Evolutionary conservation across 495 filamentous ascomycete species (phyloP).

Genomic region (Penicillium lagena): DNA sequence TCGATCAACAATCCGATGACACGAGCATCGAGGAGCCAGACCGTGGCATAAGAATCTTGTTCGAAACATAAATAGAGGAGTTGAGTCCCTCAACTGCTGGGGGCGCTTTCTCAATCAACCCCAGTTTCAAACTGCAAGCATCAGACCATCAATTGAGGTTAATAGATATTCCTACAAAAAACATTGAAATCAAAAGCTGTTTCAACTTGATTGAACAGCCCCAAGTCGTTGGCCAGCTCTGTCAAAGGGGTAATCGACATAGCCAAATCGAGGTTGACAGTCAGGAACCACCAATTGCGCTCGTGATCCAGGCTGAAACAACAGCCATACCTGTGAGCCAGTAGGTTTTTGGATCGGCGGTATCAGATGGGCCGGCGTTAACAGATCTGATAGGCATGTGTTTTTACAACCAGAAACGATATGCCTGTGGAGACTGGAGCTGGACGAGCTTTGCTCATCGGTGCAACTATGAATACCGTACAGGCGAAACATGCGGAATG

Average conservation of each 20-base stretch:
- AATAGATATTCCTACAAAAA: conserved; percentile 18
- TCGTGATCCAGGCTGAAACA: conserved; percentile 29
- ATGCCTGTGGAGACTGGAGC: conserved; percentile 81
- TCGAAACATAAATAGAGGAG: conserved; percentile 43
- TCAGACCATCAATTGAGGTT: conserved; percentile 11
- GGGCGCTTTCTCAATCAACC: conserved; percentile 22
- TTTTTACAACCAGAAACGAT: conserved; percentile 53
- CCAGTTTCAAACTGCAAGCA: conserved; percentile 30
- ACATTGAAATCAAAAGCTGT: conserved; percentile 17
- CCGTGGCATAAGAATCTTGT: conserved; percentile 22
- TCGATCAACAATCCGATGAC: conserved; percentile 31
- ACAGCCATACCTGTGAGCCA: conserved; percentile 20
- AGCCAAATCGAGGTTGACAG: neutral
- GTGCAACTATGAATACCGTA: conserved; percentile 94
- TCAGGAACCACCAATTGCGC: conserved; percentile 26
- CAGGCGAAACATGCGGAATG: conserved; percentile 96
- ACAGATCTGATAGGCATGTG: conserved; percentile 45
- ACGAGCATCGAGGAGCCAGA: conserved; percentile 13
- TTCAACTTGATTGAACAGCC: conserved; percentile 20
- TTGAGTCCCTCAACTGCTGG: conserved; percentile 20
- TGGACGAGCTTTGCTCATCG: conserved; percentile 94
- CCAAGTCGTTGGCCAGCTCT: conserved; percentile 14
- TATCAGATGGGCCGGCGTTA: conserved; percentile 18
- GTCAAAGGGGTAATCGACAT: conserved; percentile 11
- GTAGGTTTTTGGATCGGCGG: conserved; percentile 25